Conservation (phyloP, 768 basidiomycete genomes). For the Pleurotus giganteus region DNA sequence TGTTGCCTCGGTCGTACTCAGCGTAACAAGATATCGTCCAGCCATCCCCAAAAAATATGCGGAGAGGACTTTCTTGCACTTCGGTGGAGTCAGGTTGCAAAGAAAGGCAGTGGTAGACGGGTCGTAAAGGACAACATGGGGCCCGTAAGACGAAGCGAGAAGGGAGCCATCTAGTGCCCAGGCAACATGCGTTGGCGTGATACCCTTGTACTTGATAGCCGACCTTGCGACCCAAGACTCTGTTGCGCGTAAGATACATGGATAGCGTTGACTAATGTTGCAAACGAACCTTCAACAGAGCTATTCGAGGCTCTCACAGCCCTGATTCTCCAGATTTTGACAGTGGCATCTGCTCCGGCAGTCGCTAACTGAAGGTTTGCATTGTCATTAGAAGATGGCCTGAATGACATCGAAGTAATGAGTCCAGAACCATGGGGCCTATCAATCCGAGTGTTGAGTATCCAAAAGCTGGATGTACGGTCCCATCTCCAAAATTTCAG, state of each 20-base stretch:
- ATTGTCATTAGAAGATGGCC: conserved; percentile 36
- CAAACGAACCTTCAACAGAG: conserved; percentile 52
- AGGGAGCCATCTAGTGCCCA: conserved; percentile 91
- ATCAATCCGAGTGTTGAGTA: conserved; percentile 86
- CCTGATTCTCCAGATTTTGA: conserved; percentile 81
- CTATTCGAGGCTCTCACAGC: conserved; percentile 42
- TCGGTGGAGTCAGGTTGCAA: conserved; percentile 58
- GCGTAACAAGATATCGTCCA: conserved; percentile 69
- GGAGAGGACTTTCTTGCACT: conserved; percentile 41
- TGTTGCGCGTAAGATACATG: conserved; percentile 19
- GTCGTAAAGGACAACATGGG: conserved; percentile 74
- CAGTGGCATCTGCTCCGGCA: conserved; percentile 67
- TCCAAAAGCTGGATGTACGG: conserved; percentile 56
- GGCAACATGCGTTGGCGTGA: conserved; percentile 59
- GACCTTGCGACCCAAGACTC: conserved; percentile 84
- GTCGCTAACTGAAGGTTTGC: conserved; percentile 57
- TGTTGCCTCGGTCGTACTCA: conserved; percentile 45
- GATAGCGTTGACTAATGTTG: no score
- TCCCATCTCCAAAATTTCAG: conserved; percentile 94
- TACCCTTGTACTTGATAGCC: conserved; percentile 64
- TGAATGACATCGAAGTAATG: conserved; percentile 70
- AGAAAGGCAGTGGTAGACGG: conserved; percentile 57
- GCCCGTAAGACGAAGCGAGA: conserved; percentile 68
- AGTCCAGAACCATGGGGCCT: conserved; percentile 72
- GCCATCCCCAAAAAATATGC: conserved; percentile 66